A percentile compares a stretch with the other conserved stretches of the same genome.
phyloP scores from a whole-genome alignment of 306 rosid genomes.

The Astragalus membranaceus region DNA sequence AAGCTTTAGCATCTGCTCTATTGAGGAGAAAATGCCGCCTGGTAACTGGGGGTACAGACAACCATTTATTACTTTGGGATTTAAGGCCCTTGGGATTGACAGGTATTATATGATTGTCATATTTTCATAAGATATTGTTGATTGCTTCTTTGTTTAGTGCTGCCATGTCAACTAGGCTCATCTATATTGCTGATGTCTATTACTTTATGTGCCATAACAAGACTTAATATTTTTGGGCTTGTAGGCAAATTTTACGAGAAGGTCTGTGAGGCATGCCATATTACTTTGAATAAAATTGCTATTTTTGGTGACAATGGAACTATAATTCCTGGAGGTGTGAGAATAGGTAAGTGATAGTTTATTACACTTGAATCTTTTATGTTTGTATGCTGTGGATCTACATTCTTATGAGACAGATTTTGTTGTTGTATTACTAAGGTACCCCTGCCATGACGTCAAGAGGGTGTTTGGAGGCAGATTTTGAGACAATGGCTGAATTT shows the following conservation, averaged over 20 bases:
- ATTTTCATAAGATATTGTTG: not conserved
- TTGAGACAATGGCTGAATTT: slow-evolving; percentile 79
- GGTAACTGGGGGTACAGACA: slow-evolving; percentile 94
- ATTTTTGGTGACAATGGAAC: slow-evolving; percentile 80
- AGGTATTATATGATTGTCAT: slow-evolving; percentile 39
- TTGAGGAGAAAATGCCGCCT: slow-evolving; percentile 71
- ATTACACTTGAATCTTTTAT: not conserved
- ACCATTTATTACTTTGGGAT: slow-evolving; percentile 94
- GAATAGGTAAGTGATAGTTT: slow-evolving; percentile 58
- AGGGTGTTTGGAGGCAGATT: slow-evolving; percentile 90
- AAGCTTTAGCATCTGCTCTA: slow-evolving; percentile 77
- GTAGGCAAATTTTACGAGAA: slow-evolving; percentile 81
- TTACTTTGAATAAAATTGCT: slow-evolving; percentile 83
- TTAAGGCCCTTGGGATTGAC: slow-evolving; percentile 81
- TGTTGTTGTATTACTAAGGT: slow-evolving; percentile 42
- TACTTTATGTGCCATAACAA: not conserved
- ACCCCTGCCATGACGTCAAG: slow-evolving; percentile 98
- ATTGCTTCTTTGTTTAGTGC: slow-evolving; percentile 6
- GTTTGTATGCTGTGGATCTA: not conserved
- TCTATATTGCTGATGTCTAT: not conserved
- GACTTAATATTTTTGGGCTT: slow-evolving; percentile 6
- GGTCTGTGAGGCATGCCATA: slow-evolving; percentile 80
- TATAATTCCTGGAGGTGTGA: slow-evolving; percentile 79
- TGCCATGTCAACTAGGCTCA: not conserved
- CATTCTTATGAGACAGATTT: not conserved